Evolutionary conservation across 352 stramenopile species (phyloP).

Genomic region (Nothophytophthora sp.): DNA sequence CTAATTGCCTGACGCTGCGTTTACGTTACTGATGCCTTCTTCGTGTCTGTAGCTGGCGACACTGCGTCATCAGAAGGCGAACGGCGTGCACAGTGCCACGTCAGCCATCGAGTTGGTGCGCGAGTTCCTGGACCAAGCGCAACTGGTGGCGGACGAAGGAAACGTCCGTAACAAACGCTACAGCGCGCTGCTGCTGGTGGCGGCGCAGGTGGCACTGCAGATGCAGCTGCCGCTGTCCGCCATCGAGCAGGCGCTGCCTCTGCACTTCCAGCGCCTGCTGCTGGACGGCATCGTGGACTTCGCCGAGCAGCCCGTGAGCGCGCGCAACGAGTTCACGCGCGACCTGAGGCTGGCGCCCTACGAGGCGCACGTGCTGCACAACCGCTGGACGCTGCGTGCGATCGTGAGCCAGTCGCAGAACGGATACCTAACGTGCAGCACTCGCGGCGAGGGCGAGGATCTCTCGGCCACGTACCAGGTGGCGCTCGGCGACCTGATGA

Average conservation of each 20-base stretch:
- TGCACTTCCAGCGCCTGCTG: slow-evolving; percentile 82
- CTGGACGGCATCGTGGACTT: slow-evolving; percentile 84
- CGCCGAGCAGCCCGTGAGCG: slow-evolving; percentile 40
- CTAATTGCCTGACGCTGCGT: slow-evolving; percentile 1
- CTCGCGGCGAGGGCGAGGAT: slow-evolving; percentile 67
- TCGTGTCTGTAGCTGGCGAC: slow-evolving; percentile 39
- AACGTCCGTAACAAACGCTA: slow-evolving; percentile 79
- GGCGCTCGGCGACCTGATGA: slow-evolving; percentile 65
- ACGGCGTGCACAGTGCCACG: slow-evolving; percentile 53
- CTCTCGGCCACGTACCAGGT: slow-evolving; percentile 62
- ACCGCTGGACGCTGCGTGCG: slow-evolving; percentile 76
- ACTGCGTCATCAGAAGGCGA: slow-evolving; percentile 46
- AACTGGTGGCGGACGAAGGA: slow-evolving; percentile 78
- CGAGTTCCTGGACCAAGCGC: slow-evolving; percentile 84
- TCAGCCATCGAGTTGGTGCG: slow-evolving; percentile 78
- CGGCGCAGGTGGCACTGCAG: slow-evolving; percentile 75
- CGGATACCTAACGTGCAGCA: slow-evolving; percentile 69
- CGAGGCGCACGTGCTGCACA: slow-evolving; percentile 65
- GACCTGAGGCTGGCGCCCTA: slow-evolving; percentile 39
- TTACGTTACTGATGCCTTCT: not conserved
- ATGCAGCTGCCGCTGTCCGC: slow-evolving; percentile 60
- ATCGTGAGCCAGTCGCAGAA: slow-evolving; percentile 73
- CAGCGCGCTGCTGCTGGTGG: slow-evolving; percentile 64
- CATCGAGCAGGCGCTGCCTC: slow-evolving; percentile 62
- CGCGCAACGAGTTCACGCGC: slow-evolving; percentile 29